A percentile compares a stretch with the other conserved stretches of the same genome.
Conservation (phyloP, 2,329 filamentous ascomycete species). For the Penicillium occitanis region DNA sequence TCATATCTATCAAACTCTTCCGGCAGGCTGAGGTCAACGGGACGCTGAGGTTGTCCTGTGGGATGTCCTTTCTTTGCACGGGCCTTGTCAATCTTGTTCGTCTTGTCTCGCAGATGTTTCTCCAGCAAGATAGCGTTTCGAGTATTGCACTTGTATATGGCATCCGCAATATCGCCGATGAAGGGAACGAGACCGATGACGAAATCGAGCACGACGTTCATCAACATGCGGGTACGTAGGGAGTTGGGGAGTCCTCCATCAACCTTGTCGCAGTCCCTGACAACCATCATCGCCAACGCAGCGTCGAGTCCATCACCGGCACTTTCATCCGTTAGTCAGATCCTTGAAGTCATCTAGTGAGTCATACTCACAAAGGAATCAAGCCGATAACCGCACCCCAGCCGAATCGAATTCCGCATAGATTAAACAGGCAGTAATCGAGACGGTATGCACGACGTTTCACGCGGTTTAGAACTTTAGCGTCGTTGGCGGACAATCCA, state of each 20-base stretch:
- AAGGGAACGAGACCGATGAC: slow-evolving; percentile 54
- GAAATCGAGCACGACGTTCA: slow-evolving; percentile 65
- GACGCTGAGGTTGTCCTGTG: slow-evolving; percentile 13
- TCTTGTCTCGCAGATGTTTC: slow-evolving; percentile 44
- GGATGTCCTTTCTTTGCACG: slow-evolving; percentile 30
- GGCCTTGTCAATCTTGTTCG: slow-evolving; percentile 40
- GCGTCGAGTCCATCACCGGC: slow-evolving; percentile 74
- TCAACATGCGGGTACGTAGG: slow-evolving; percentile 69
- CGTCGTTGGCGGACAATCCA: slow-evolving; percentile 81
- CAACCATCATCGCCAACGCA: slow-evolving; percentile 71
- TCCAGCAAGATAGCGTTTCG: slow-evolving; percentile 49
- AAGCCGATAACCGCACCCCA: slow-evolving; percentile 86
- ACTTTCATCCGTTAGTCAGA: slow-evolving; percentile 40
- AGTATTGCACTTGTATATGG: slow-evolving; percentile 51
- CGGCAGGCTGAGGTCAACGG: slow-evolving; percentile 39
- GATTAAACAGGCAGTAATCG: slow-evolving; percentile 79
- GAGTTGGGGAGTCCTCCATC: slow-evolving; percentile 67
- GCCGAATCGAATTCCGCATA: slow-evolving; percentile 79
- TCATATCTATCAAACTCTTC: slow-evolving; percentile 42
- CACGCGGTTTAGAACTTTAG: slow-evolving; percentile 77
- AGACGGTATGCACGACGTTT: slow-evolving; percentile 82
- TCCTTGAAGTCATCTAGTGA: not conserved
- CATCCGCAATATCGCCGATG: slow-evolving; percentile 50
- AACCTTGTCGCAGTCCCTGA: slow-evolving; percentile 69
- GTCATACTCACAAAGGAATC: slow-evolving; percentile 69